Base-by-base conservation (phyloP, 257 asterid species). In the Mitragyna speciosa region DNA sequence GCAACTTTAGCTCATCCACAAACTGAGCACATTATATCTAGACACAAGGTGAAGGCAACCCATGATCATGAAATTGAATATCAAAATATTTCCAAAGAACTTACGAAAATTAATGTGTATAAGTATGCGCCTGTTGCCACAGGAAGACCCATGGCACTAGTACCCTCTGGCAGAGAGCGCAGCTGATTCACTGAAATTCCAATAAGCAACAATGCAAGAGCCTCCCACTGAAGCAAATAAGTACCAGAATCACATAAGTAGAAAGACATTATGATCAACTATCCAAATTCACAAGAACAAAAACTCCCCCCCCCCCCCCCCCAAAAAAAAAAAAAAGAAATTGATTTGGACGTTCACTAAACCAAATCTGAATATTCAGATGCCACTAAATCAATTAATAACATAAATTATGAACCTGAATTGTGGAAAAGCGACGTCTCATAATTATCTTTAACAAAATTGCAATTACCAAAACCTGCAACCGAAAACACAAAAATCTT, bases 391-490 rank as follows among this genome's bases (percentile, higher is more conserved):
- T 67, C 69, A 48, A 49, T 33, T 31, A 47, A 68, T 12, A 74
- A 63, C 15, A 61, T 54, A 12, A 51, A 73, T 28, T 77, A 92
- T 90, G 72, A 73, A 96, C 98, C 99, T 96, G 99, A 88, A 96
- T 92, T 72, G 90, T 56, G 83, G 99, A 96, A 86, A 96, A 96
- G 43, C 90, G 90, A 26, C 99, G 96, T 85, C 83, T 94, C 99
- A 96, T 96, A 78, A 96, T 80, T 11, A 96, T 9, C 92, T 88
- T 96, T 76, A 96, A 89, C 83, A 96, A 92, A 73, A 96, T 86
- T 80, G 99, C 99, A 78, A 96, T 96, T 54, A 96, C 98, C 87
- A 96, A 90, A 89, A 96, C 99, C 99, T 96, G 91, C 81, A 82
- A 47, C 31, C 79, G 70, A 59, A 59, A 33, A 76, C 15, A 6